These are phyloP conservation scores for Cytospora piceae DNA, from an alignment of 2,329 filamentous ascomycete genomes.

Conservation along the genomic window DNA sequence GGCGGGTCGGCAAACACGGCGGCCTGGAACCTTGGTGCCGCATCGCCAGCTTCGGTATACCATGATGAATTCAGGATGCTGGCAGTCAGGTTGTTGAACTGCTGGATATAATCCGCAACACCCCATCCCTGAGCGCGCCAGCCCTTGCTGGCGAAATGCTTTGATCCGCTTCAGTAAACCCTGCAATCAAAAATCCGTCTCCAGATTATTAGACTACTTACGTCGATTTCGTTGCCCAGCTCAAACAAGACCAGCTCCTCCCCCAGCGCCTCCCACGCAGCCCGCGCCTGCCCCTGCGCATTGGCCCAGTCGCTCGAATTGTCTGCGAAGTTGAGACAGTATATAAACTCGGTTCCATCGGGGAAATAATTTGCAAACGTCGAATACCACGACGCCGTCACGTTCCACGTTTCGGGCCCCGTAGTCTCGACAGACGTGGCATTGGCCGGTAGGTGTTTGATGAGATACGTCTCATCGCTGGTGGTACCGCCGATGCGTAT, in stretches of 20 bases:
- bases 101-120: constrained; percentile 38
- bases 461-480: constrained; percentile 41
- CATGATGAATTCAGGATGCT: constrained; percentile 38
- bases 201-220: no score
- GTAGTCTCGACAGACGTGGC: constrained; percentile 36
- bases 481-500: constrained; percentile 43
- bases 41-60: constrained; percentile 35
- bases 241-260: constrained; percentile 39
- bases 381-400: constrained; percentile 41
- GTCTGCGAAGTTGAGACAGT: constrained; percentile 40
- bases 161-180: no score
- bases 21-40: constrained; percentile 39
- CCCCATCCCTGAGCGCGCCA: constrained; percentile 40
- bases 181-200: no score
- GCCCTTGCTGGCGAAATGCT: constrained; percentile 41
- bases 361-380: constrained; percentile 41
- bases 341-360: constrained; percentile 38
- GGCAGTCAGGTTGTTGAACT: constrained; percentile 40
- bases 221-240: constrained; percentile 43
- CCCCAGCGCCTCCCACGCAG: constrained; percentile 37
- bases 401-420: constrained; percentile 38
- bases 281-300: constrained; percentile 35
- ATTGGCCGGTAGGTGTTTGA: constrained; percentile 36
- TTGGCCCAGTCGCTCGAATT: constrained; percentile 33
- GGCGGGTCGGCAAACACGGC: constrained; percentile 43